Evolutionary conservation across 1,284 basidiomycete genomes (phyloP).

Genomic region (Moniliophthora roreri): DNA sequence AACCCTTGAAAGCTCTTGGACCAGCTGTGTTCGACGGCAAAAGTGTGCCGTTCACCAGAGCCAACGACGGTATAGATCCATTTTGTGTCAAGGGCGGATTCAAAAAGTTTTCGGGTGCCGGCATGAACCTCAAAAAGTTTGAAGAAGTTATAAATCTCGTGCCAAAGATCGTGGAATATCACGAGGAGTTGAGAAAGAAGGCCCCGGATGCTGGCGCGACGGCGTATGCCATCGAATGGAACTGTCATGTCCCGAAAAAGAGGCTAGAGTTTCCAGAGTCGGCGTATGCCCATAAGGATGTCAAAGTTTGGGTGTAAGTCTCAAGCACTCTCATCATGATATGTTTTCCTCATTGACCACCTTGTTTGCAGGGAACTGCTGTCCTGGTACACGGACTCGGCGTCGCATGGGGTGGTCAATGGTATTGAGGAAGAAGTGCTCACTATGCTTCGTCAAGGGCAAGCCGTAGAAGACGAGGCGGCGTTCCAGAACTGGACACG

Average conservation of each 20-base stretch:
- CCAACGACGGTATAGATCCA: constrained; percentile 6
- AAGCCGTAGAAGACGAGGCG: not conserved
- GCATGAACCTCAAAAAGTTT: not conserved
- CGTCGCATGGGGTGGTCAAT: not conserved
- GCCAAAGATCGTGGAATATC: not conserved
- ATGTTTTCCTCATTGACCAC: not conserved
- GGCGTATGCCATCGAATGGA: constrained; percentile 6
- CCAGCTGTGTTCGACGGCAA: not conserved
- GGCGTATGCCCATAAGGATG: constrained; percentile 6
- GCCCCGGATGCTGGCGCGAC: constrained; percentile 5
- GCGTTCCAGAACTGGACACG: constrained; percentile 10
- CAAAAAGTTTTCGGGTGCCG: constrained; percentile 7
- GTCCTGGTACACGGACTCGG: constrained; percentile 8
- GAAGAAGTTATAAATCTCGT: not conserved
- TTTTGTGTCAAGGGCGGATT: constrained; percentile 9
- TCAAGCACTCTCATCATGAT: not conserved
- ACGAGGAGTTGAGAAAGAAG: not conserved
- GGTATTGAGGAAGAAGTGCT: constrained; percentile 3
- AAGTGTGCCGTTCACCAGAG: not conserved
- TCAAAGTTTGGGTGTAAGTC: constrained; percentile 9
- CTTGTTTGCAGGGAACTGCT: constrained; percentile 1
- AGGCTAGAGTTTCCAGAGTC: not conserved
- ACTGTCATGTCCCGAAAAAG: not conserved
- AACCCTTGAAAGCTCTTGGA: constrained; percentile 2
- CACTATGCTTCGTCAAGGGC: constrained; percentile 2